Evolutionary conservation across 2,329 filamentous ascomycete genomes (phyloP), one percentile per base, ranked within the genome.

Genomic region (Cladobotryum protrusum): DNA sequence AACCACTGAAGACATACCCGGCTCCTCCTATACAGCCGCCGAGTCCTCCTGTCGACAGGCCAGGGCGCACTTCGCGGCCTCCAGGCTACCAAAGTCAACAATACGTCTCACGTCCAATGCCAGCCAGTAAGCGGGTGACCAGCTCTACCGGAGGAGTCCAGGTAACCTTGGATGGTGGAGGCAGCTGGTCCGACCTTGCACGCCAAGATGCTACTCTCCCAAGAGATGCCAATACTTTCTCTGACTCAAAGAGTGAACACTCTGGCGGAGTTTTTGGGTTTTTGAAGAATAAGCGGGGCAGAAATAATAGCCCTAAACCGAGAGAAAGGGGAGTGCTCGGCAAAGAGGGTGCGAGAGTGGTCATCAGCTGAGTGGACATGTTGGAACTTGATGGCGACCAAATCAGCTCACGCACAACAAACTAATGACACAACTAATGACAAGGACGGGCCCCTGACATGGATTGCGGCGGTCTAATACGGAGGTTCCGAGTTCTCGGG

Each of bases 241-340:
- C 68, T n/a, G 72, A 71, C 52, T 74, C 70, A 57, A 86, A 77
- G 65, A 66, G 61, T 9, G 72, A 78, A 52, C 71, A 81, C 40
- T 81, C 83, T n/a, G 83, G 85, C 15, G 89, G 91, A 47, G 92
- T 96, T 78, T 85, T 97, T 57, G 88, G 89, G 1, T 95, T 99
- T 67, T 75, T 97, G 53, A 88, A 81, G 56, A 79, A 91, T 61
- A 96, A 95, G 72, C 96, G 89, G 73, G 89, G 91, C 24, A 78
- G 91, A 55, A 89, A 90, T 49, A 84, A 90, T 67, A 96, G 90
- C 65, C 93, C 93, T 1, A 96, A 96, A 72, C 91, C 91, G 20
- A 92, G 89, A 67, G 91, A 97, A 71, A 81, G 89, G 49, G 93
- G 93, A 52, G 91, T 99, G 7, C 65, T 99, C 52, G 93, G 93